These are phyloP conservation scores for Diospyros lotus DNA, from an alignment of 148 eudicot genomes.

Conservation along the genomic window DNA sequence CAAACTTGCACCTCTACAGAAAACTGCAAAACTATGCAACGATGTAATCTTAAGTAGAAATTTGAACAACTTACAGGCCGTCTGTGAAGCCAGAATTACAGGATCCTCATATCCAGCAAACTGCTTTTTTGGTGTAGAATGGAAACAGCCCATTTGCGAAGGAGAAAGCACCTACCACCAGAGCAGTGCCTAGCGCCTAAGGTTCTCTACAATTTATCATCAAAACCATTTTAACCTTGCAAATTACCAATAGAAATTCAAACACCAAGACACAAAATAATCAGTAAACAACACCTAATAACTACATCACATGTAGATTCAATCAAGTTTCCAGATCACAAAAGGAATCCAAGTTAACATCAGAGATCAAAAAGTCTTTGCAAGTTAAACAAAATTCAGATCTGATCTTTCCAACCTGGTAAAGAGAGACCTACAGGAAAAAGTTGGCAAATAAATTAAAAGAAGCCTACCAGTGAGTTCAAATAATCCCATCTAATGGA, in stretches of 20 bases:
- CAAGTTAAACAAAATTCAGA: neutral
- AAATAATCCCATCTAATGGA: neutral
- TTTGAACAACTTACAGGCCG: conserved; percentile 62
- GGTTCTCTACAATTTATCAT: conserved; percentile 38
- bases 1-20: neutral
- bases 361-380: neutral
- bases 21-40: neutral
- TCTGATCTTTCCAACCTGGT: neutral
- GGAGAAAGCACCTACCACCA: conserved; percentile 8
- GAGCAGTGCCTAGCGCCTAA: conserved; percentile 23
- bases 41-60: neutral
- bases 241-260: conserved; percentile 22
- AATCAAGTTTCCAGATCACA: neutral
- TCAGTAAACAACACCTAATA: conserved; percentile 11
- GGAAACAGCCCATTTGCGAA: conserved; percentile 75
- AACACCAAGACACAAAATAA: conserved; percentile 16
- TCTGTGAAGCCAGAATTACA: conserved; percentile 64
- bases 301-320: neutral
- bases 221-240: conserved; percentile 39
- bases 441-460: neutral
- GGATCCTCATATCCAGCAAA: conserved; percentile 71
- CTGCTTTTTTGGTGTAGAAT: conserved; percentile 47
- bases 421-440: neutral
- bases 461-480: neutral
- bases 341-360: neutral